Evolutionary conservation across 495 filamentous ascomycete genomes (phyloP), one percentile per base, ranked within the genome.

Genomic region (Penicillium manginii): DNA sequence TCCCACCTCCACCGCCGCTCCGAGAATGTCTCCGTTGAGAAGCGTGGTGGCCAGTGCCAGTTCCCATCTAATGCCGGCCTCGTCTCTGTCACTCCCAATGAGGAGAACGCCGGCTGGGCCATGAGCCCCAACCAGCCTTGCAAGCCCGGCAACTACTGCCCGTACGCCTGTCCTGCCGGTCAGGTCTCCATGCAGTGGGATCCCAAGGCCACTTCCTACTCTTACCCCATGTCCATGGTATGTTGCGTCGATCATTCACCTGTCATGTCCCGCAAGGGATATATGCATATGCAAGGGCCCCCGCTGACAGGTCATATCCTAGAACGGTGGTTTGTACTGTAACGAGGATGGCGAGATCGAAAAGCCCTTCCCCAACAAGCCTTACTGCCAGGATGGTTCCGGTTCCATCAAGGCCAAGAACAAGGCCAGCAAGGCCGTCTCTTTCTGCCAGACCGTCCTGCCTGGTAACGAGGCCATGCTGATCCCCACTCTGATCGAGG

Each of bases 401-500:
- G 89, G 88, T 50, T 59, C 83, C 4, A 80, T 93, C 29, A 71
- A 74, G 43, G 84, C 79, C 33, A 78, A 83, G 49, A 93, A 91
- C 72, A 87, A 86, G 64, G 81, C 80, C 49, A 77, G 81, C 22
- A 74, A 79, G 49, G 55, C 78, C 17, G 85, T 92, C 15, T 82
- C 90, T 3, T 89, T 92, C 70, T 94, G 91, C 67, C 91, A 94
- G 67, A 94, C 90, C 3, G 89, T 92, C 37, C 71, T 92, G 52
- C 91, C 90, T 12, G 91, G 91, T n/a, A 90, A 91, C 67, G 91
- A 94, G 74, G 87, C 88, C 53, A 94, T 94, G 91, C 76, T 92
- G 60, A 94, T 93, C 67, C 89, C 90, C 12, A 92, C 88, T 29
- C 67, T 85, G 62, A 86, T 93, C 33, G 59, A 77, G 31, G 65